Evolutionary conservation across 164 flowering plant genomes (phyloP).

Genomic region (Houttuynia cordata): DNA sequence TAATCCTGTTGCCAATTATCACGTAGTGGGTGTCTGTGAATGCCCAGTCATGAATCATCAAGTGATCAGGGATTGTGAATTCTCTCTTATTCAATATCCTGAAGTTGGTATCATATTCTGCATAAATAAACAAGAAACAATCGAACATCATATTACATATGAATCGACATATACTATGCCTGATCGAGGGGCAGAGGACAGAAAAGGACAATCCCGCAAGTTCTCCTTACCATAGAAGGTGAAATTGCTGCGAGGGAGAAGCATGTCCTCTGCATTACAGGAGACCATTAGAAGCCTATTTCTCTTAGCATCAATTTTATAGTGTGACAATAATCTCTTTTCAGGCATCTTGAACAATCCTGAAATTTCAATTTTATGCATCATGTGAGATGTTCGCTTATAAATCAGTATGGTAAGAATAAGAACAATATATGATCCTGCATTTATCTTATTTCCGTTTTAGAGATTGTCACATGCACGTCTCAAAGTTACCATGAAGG

Average conservation of each 20-base stretch:
- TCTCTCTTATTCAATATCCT: slow-evolving; percentile 49
- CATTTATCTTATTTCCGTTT: no score
- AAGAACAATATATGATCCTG: no score
- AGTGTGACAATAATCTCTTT: slow-evolving; percentile 70
- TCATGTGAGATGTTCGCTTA: no score
- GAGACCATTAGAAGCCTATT: slow-evolving; percentile 50
- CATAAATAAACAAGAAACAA: slow-evolving; percentile 1
- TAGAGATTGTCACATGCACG: not conserved
- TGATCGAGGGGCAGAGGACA: no score
- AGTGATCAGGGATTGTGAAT: slow-evolving; percentile 58
- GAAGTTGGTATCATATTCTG: slow-evolving; percentile 69
- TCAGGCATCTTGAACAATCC: slow-evolving; percentile 90
- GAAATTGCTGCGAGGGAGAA: slow-evolving; percentile 68
- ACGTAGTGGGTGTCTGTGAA: slow-evolving; percentile 79
- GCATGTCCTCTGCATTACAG: slow-evolving; percentile 92
- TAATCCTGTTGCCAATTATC: slow-evolving; percentile 70
- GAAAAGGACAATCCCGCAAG: no score
- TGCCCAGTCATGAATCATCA: slow-evolving; percentile 98
- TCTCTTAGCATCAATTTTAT: slow-evolving; percentile 54
- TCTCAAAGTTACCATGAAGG: slow-evolving; percentile 37
- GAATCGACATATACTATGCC: not conserved
- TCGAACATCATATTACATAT: not conserved
- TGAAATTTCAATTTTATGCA: no score
- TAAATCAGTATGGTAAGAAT: no score
- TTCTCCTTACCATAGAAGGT: slow-evolving; percentile 84